Conservation (phyloP, 768 basidiomycete genomes). For the Hortiboletus flavorubellus region DNA sequence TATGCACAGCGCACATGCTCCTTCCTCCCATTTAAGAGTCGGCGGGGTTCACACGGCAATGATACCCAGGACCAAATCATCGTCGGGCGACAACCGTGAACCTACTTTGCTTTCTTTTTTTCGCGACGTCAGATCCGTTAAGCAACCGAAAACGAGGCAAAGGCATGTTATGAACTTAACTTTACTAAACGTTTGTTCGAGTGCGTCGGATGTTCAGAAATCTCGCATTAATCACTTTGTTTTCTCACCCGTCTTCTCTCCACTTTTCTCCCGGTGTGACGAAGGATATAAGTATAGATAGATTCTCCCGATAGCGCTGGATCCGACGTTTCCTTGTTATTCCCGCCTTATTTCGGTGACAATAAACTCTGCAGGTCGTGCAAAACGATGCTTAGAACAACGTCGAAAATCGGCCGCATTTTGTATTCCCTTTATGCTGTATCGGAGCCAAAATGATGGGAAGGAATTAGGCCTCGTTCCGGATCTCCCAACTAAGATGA, state of each 20-base stretch:
- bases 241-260: not conserved
- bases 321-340: constrained; percentile 1
- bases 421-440: not conserved
- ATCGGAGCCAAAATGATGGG: not conserved
- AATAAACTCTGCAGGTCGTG: constrained; percentile 12
- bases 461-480: not conserved
- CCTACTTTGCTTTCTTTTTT: not conserved
- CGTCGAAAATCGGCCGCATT: not conserved
- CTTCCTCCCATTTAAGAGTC: not conserved
- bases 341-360: constrained; percentile 16
- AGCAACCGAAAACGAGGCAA: constrained; percentile 24
- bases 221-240: constrained; percentile 5
- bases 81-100: not conserved
- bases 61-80: not conserved
- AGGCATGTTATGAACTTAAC: constrained; percentile 22
- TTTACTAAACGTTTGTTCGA: not conserved
- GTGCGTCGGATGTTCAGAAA: not conserved
- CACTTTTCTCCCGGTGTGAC: not conserved
- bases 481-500: not conserved
- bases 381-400: constrained; percentile 4
- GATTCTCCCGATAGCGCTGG: not conserved
- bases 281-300: not conserved
- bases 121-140: constrained; percentile 13
- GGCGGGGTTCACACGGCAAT: not conserved
- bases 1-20: not conserved